Evolutionary conservation across 2,329 filamentous ascomycete genomes (phyloP).

Genomic region (Pseudocercospora crystallina): DNA sequence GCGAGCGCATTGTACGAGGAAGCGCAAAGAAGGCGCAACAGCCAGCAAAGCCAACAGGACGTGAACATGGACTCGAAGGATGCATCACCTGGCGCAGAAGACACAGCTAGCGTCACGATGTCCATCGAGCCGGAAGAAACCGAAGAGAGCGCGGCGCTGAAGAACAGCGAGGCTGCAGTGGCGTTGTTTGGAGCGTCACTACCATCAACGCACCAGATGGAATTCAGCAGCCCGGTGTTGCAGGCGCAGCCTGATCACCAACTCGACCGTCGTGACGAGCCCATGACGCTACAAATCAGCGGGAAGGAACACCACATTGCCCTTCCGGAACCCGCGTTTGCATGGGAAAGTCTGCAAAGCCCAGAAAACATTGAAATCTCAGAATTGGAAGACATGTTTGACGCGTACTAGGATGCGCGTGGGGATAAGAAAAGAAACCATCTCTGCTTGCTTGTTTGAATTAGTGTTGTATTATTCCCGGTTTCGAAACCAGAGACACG

Average conservation of each 20-base stretch:
- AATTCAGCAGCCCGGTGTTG: conserved; percentile 50
- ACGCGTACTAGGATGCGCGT: conserved; percentile 44
- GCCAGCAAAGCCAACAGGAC: conserved; percentile 39
- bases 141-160: conserved; percentile 50
- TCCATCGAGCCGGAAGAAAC: conserved; percentile 42
- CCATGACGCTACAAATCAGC: conserved; percentile 20
- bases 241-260: conserved; percentile 34
- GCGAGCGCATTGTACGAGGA: conserved; percentile 75
- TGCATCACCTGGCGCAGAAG: conserved; percentile 34
- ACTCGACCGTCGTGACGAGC: conserved; percentile 19
- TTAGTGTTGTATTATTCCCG: conserved; percentile 6
- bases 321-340: conserved; percentile 33
- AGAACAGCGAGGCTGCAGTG: conserved; percentile 51
- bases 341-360: conserved; percentile 53
- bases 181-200: conserved; percentile 50
- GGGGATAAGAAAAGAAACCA: neutral
- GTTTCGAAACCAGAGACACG: neutral
- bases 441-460: neutral
- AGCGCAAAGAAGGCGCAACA: conserved; percentile 43
- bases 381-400: conserved; percentile 85
- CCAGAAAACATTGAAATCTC: conserved; percentile 90
- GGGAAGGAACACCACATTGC: conserved; percentile 21
- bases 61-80: conserved; percentile 35
- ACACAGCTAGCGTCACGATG: conserved; percentile 31
- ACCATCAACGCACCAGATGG: conserved; percentile 43